These are phyloP conservation scores for Hypomyces rosellus DNA, from an alignment of 2,329 filamentous ascomycete species.

Conservation along the genomic window DNA sequence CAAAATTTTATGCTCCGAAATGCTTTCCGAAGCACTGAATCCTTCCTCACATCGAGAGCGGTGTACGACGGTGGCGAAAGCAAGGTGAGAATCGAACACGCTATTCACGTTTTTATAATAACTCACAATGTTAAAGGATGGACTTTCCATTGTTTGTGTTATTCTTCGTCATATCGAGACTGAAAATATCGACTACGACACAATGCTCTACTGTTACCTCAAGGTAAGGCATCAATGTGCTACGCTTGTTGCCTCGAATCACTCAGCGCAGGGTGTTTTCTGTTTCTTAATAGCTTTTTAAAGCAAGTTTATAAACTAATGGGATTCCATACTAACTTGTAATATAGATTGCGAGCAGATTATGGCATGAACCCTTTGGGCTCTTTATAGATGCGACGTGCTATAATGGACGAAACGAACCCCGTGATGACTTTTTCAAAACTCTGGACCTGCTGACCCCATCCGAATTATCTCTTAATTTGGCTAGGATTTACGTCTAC, in stretches of 20 bases:
- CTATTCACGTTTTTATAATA: not conserved
- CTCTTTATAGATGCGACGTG: conserved; percentile 64
- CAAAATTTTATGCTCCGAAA: conserved; percentile 69
- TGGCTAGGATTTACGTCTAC: conserved; percentile 60
- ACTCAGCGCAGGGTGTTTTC: not conserved
- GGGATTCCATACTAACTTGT: not conserved
- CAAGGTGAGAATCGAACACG: conserved; percentile 38
- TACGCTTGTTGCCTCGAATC: not conserved
- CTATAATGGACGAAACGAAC: conserved; percentile 61
- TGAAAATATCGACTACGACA: conserved; percentile 59
- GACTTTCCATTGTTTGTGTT: conserved; percentile 61
- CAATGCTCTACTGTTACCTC: conserved; percentile 60
- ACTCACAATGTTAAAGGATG: conserved; percentile 43
- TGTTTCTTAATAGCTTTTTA: not conserved
- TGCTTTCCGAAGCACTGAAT: conserved; percentile 59
- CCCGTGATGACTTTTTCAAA: conserved; percentile 58
- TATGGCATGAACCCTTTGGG: conserved; percentile 65
- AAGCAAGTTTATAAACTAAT: not conserved
- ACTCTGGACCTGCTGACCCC: conserved; percentile 58
- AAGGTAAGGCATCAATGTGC: conserved; percentile 40
- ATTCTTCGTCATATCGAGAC: conserved; percentile 62
- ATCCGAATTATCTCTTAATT: conserved; percentile 51
- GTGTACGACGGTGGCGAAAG: conserved; percentile 67
- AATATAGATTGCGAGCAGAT: conserved; percentile 55
- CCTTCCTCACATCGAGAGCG: conserved; percentile 56